Conservation (phyloP, 2,329 filamentous ascomycete species). For the Phyllosticta paracitricarpa region DNA sequence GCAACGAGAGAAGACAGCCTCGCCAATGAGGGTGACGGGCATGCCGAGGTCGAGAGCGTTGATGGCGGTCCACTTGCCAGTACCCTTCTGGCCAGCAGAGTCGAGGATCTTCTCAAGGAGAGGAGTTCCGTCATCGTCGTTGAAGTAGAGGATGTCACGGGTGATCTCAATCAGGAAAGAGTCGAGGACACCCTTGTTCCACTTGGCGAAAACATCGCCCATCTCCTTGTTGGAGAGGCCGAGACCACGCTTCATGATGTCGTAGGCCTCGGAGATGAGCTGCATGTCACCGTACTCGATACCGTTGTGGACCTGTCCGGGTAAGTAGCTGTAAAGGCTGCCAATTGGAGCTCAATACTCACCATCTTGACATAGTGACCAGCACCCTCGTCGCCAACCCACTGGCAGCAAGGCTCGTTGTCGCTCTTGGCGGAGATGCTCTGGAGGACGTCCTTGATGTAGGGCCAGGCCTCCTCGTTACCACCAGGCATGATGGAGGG, state of each 20-base stretch:
- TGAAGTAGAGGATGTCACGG: conserved; percentile 96
- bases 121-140: conserved; percentile 82
- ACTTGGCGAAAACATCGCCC: conserved; percentile 84
- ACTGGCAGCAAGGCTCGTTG: conserved; percentile 95
- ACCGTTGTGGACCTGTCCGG: conserved; percentile 70
- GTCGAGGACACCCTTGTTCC: conserved; percentile 98
- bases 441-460: conserved; percentile 99
- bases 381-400: conserved; percentile 98
- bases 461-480: conserved; percentile 77
- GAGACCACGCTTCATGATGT: conserved; percentile 98
- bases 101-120: conserved; percentile 99
- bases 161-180: conserved; percentile 98
- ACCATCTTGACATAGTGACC: conserved; percentile 99
- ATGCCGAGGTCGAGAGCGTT: conserved; percentile 97
- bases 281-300: conserved; percentile 99
- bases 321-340: neutral
- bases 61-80: conserved; percentile 99
- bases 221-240: conserved; percentile 88
- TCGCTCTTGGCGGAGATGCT: conserved; percentile 96
- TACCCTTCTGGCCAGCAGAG: conserved; percentile 97
- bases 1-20: conserved; percentile 93
- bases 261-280: conserved; percentile 98
- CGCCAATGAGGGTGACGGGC: conserved; percentile 96
- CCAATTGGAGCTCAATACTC: neutral
- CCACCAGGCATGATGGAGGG: conserved; percentile 98